Percentiles rank a stretch among this genome's conserved stretches.
These are phyloP conservation scores for Rhizophagus prolifer DNA, from an alignment of 192 early-diverging fungal species.

Conservation along the genomic window DNA sequence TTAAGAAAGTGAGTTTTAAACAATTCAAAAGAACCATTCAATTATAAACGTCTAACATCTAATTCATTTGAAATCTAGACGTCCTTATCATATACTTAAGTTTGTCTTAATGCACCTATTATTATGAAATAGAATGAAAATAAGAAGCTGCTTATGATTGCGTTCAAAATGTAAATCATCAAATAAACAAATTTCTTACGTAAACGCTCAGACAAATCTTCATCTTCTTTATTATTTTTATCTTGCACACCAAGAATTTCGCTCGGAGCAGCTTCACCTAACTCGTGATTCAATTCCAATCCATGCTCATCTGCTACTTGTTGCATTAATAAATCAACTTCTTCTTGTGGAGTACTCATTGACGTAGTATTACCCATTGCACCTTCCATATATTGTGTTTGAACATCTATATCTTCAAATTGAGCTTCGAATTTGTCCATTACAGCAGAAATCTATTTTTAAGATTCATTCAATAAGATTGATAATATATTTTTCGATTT, in stretches of 20 bases:
- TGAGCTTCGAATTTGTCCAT: constrained; percentile 98
- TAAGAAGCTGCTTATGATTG: not conserved
- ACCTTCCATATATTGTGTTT: constrained; percentile 95
- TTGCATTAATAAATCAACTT: constrained; percentile 94
- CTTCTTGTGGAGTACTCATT: constrained; percentile 82
- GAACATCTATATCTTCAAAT: constrained; percentile 97
- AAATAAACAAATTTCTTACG: constrained; percentile 16
- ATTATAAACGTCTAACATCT: too few relatives aligned
- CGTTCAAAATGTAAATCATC: not conserved
- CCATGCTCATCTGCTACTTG: constrained; percentile 97
- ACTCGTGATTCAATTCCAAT: constrained; percentile 77
- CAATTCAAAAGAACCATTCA: too few relatives aligned
- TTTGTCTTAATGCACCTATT: not conserved
- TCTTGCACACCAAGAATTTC: constrained; percentile 32
- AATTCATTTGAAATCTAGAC: too few relatives aligned
- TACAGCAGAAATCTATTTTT: constrained; percentile 81
- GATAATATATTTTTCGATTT: not conserved
- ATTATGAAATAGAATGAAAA: not conserved
- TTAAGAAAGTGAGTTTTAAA: too few relatives aligned
- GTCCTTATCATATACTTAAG: not conserved
- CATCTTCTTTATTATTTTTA: constrained; percentile 44
- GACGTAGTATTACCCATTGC: constrained; percentile 88
- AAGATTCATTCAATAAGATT: not conserved
- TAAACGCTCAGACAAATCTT: constrained; percentile 29
- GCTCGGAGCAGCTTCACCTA: constrained; percentile 55